Conservation (phyloP, 2,329 filamentous ascomycete genomes). For the Microascus cirrosus region DNA sequence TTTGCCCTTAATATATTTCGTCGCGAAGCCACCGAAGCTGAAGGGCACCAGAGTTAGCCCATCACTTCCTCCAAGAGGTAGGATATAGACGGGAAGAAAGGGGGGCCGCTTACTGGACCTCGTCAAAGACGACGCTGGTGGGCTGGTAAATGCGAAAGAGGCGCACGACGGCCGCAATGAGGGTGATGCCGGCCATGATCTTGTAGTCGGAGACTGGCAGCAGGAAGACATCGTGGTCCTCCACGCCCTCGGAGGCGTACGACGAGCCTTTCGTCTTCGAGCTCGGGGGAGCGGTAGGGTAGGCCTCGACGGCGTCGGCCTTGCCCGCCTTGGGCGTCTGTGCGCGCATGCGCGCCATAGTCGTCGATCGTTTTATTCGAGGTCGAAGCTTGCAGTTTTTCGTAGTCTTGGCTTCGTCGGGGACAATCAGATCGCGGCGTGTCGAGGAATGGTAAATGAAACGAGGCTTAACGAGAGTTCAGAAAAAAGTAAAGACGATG, state of each 20-base stretch:
- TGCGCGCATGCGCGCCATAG: background rate
- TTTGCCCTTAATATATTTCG: constrained; percentile 97
- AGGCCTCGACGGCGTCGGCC: background rate
- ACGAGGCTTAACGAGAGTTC: constrained; percentile 2
- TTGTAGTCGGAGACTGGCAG: constrained; percentile 78
- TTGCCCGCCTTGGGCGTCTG: constrained; percentile 3
- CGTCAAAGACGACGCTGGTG: constrained; percentile 93
- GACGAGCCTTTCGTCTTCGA: constrained; percentile 28
- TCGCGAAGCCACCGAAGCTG: constrained; percentile 95
- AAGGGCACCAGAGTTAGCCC: constrained; percentile 3
- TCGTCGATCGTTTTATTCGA: background rate
- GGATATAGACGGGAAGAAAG: constrained; percentile 1
- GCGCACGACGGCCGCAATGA: constrained; percentile 68
- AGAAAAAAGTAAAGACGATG: background rate
- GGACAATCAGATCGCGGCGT: background rate
- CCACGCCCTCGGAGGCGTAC: constrained; percentile 69
- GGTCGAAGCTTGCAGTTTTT: background rate
- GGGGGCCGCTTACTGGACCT: constrained; percentile 76
- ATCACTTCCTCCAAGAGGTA: background rate
- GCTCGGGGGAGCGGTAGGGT: constrained; percentile 15
- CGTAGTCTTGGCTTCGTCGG: background rate
- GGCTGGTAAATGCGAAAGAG: constrained; percentile 95
- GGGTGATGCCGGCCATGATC: constrained; percentile 59
- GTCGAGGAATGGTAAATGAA: background rate
- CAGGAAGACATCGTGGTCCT: constrained; percentile 84